These are phyloP conservation scores for Solanum arcanum DNA, from an alignment of 257 asterid species.

Conservation along the genomic window DNA sequence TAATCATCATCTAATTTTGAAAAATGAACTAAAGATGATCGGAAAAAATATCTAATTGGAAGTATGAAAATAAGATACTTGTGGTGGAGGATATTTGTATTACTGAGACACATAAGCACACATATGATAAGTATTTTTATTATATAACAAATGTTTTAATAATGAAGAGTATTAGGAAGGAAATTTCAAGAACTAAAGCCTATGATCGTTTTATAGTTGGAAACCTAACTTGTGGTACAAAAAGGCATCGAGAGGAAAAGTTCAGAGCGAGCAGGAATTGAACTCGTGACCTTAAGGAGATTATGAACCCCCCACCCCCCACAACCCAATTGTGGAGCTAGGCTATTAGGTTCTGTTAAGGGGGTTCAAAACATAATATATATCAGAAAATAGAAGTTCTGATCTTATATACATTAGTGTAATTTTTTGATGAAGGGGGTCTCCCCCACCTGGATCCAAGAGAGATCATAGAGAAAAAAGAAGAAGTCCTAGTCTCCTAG, in stretches of 20 bases:
- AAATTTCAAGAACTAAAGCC: neutral
- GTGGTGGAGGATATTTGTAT: neutral
- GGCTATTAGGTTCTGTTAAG: neutral
- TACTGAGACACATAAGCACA: neutral
- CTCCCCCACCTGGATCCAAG: neutral
- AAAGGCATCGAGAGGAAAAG: neutral
- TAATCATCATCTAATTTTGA: neutral
- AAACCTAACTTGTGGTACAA: neutral
- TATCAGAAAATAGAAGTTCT: neutral
- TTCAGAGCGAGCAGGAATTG: neutral
- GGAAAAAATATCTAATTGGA: neutral
- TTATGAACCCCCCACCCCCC: neutral
- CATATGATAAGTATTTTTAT: neutral
- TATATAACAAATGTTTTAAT: neutral
- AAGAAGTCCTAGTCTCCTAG: neutral
- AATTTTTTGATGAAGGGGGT: neutral
- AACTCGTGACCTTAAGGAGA: neutral
- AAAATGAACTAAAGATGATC: neutral
- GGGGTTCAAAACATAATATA: neutral
- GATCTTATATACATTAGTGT: neutral
- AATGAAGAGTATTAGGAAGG: neutral
- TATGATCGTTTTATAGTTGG: neutral
- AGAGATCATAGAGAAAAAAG: neutral
- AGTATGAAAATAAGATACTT: neutral
- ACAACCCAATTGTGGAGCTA: neutral